phyloP scores from a whole-genome alignment of 768 basidiomycete genomes.

The Trametes maxima region DNA sequence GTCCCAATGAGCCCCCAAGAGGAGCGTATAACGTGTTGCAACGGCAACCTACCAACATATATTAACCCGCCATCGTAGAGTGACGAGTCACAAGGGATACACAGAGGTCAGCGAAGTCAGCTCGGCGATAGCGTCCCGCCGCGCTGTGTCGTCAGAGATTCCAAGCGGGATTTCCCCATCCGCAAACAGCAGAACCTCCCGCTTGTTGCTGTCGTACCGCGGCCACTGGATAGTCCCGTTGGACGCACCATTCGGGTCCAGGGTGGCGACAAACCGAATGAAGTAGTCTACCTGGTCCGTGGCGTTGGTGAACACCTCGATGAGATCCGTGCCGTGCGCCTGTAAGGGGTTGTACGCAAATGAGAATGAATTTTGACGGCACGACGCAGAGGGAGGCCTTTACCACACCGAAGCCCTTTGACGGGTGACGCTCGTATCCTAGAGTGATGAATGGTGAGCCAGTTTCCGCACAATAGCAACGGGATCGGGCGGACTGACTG shows the following conservation, averaged over 20 bases:
- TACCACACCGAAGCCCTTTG: background rate
- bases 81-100: background rate
- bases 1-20: no score
- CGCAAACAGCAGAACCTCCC: conserved; percentile 44
- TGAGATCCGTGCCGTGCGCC: conserved; percentile 6
- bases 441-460: background rate
- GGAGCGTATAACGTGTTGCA: no score
- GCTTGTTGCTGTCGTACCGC: conserved; percentile 38
- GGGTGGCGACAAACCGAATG: conserved; percentile 42
- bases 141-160: conserved; percentile 46
- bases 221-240: conserved; percentile 45
- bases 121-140: conserved; percentile 37
- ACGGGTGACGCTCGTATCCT: conserved; percentile 2
- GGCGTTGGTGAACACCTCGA: background rate
- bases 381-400: no score
- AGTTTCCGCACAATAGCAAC: background rate
- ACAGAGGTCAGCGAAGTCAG: background rate
- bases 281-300: conserved; percentile 39
- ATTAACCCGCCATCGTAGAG: no score
- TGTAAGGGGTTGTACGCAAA: background rate
- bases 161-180: conserved; percentile 37
- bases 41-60: no score
- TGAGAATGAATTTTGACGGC: background rate
- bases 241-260: conserved; percentile 44
- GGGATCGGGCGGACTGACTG: conserved; percentile 29